A percentile compares a stretch with the other conserved stretches of the same genome.
Conservation (phyloP, 345 rosid genomes). For the Eutrema heterophyllum region DNA sequence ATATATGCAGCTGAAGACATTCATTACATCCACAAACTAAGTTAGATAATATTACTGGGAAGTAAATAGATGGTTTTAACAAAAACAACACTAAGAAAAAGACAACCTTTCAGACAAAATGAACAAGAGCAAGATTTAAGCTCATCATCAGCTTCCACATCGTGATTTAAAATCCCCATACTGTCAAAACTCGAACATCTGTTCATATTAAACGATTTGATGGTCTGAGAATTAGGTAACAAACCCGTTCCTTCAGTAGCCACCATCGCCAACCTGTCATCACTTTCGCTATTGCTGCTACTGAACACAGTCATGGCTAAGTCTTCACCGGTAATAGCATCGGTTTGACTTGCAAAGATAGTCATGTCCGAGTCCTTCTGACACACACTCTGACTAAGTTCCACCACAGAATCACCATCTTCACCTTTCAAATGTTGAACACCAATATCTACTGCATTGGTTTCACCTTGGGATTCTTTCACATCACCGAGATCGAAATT, state of each 20-base stretch:
- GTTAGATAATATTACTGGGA: background rate
- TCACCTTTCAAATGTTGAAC: slow-evolving; percentile 11
- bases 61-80: background rate
- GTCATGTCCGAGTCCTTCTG: slow-evolving; percentile 25
- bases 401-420: slow-evolving; percentile 20
- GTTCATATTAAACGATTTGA: slow-evolving; percentile 43
- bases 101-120: slow-evolving; percentile 77
- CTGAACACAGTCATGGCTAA: slow-evolving; percentile 17
- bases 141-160: slow-evolving; percentile 35
- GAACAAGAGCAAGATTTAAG: slow-evolving; percentile 78
- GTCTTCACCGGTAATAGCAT: slow-evolving; percentile 18
- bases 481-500: slow-evolving; percentile 26
- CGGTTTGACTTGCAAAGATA: slow-evolving; percentile 23
- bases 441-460: background rate
- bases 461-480: slow-evolving; percentile 30
- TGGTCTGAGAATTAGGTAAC: slow-evolving; percentile 43
- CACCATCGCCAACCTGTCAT: slow-evolving; percentile 39
- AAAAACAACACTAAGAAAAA: background rate
- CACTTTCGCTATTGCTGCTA: slow-evolving; percentile 32
- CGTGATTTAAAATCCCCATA: slow-evolving; percentile 33
- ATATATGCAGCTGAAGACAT: slow-evolving; percentile 72
- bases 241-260: background rate
- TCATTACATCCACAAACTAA: slow-evolving; percentile 17
- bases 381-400: slow-evolving; percentile 31
- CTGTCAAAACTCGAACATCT: slow-evolving; percentile 42